Evolutionary conservation across 2,329 filamentous ascomycete genomes (phyloP).

Genomic region (Plectosphaerella plurivora): DNA sequence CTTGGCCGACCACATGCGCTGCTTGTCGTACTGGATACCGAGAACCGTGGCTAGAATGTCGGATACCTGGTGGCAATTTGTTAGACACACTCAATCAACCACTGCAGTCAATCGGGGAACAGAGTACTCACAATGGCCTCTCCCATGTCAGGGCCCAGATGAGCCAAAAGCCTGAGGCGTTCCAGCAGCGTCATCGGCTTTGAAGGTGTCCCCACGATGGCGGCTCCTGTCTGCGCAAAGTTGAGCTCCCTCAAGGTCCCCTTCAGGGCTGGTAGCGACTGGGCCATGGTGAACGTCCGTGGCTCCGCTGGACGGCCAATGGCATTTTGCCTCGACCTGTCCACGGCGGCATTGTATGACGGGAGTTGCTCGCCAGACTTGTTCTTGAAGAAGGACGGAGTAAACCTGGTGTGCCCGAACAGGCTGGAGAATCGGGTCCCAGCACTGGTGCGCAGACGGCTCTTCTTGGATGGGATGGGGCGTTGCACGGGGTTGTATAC

Average conservation of each 20-base stretch:
- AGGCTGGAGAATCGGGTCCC: constrained; percentile 1
- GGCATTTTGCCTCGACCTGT: constrained; percentile 1
- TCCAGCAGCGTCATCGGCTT: constrained; percentile 2
- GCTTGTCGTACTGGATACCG: constrained; percentile 3
- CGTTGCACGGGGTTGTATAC: neutral
- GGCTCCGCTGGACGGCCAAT: neutral
- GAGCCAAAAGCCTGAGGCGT: neutral
- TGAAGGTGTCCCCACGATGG: neutral
- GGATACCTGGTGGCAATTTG: constrained; percentile 2
- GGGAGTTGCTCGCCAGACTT: constrained; percentile 1
- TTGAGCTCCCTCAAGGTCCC: constrained; percentile 2
- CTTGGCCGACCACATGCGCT: constrained; percentile 1
- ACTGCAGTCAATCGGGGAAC: neutral
- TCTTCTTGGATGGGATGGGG: neutral
- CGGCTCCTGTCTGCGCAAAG: constrained; percentile 1
- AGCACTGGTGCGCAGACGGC: neutral
- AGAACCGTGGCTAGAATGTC: constrained; percentile 4
- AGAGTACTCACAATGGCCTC: constrained; percentile 4
- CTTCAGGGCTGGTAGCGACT: constrained; percentile 1
- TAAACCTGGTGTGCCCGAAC: constrained; percentile 1
- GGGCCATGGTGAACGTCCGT: neutral
- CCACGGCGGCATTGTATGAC: constrained; percentile 3
- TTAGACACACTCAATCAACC: neutral
- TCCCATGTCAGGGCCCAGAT: constrained; percentile 2
- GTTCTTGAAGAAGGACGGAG: neutral